A percentile compares a stretch with the other conserved stretches of the same genome.
Conservation (phyloP, 164 flowering plant species). For the Aristolochia californica region DNA sequence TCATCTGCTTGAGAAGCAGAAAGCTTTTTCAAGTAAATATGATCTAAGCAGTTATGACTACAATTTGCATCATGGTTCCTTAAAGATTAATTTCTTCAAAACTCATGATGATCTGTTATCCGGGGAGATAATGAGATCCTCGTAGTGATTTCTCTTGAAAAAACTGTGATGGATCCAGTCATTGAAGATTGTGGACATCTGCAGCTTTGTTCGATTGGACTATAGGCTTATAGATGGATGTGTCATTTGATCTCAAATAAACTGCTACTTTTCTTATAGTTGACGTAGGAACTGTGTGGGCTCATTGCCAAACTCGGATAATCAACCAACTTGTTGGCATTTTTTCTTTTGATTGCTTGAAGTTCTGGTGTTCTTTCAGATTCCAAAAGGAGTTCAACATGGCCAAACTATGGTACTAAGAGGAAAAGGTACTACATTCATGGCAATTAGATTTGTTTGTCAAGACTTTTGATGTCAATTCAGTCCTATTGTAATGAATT, state of each 20-base stretch:
- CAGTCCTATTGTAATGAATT: neutral
- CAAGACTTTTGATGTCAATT: no score
- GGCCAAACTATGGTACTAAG: conserved; percentile 66
- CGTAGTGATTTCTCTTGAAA: no score
- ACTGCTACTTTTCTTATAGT: neutral
- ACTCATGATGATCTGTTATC: no score
- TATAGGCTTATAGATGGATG: neutral
- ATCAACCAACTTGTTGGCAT: neutral
- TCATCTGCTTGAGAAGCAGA: no score
- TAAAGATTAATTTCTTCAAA: no score
- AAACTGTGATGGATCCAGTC: no score
- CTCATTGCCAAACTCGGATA: neutral
- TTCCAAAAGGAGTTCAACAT: conserved; percentile 86
- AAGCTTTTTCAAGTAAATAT: no score
- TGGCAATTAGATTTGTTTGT: no score
- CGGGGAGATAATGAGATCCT: no score
- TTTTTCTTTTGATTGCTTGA: neutral
- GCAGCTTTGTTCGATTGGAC: neutral
- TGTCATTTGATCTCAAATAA: neutral
- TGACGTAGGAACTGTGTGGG: no score
- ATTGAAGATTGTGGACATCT: neutral
- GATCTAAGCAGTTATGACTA: no score
- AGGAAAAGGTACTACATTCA: conserved; percentile 60
- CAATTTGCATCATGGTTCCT: no score
- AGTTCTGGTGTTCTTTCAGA: conserved; percentile 29